Percentiles rank a stretch among this genome's conserved stretches.
Evolutionary conservation across 768 basidiomycete species (phyloP).

Genomic region (Suillus paluster): DNA sequence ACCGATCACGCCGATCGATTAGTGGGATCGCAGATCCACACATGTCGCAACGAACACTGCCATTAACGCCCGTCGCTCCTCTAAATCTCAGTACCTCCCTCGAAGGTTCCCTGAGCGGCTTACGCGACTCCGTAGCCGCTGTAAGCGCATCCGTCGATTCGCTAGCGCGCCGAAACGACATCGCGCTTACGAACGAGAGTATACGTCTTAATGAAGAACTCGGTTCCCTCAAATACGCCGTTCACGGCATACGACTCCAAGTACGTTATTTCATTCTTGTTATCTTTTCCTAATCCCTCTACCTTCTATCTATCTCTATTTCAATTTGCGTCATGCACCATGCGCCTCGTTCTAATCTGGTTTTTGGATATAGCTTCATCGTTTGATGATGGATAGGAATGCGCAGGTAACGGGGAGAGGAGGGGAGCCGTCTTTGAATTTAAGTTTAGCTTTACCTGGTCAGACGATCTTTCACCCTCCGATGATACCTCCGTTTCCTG

Average conservation of each 20-base stretch:
- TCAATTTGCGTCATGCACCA: slow-evolving; percentile 2
- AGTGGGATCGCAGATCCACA: slow-evolving; percentile 26
- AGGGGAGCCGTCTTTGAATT: slow-evolving; percentile 25
- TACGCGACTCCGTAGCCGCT: slow-evolving; percentile 63
- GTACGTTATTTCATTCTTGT: slow-evolving; percentile 43
- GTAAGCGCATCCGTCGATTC: slow-evolving; percentile 66
- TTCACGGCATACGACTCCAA: slow-evolving; percentile 83
- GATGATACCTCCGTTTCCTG: slow-evolving; percentile 35
- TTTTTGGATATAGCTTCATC: slow-evolving; percentile 52
- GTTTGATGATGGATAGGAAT: slow-evolving; percentile 79
- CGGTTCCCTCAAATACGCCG: slow-evolving; percentile 63
- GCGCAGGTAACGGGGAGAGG: slow-evolving; percentile 55
- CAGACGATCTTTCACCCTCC: slow-evolving; percentile 32
- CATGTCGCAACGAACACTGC: slow-evolving; percentile 32
- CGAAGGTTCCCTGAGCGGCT: slow-evolving; percentile 60
- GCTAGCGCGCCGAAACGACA: slow-evolving; percentile 63
- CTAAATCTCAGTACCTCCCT: slow-evolving; percentile 64
- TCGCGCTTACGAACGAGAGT: slow-evolving; percentile 71
- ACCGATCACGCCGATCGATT: slow-evolving; percentile 19
- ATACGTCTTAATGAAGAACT: slow-evolving; percentile 76
- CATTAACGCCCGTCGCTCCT: slow-evolving; percentile 53
- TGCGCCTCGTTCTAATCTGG: slow-evolving; percentile 14
- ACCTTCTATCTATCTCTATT: slow-evolving; percentile 13
- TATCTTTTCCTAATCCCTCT: slow-evolving; percentile 14
- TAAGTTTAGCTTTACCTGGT: slow-evolving; percentile 26